Evolutionary conservation across 1,284 basidiomycete species (phyloP).

Genomic region (Caloboletus inedulis): DNA sequence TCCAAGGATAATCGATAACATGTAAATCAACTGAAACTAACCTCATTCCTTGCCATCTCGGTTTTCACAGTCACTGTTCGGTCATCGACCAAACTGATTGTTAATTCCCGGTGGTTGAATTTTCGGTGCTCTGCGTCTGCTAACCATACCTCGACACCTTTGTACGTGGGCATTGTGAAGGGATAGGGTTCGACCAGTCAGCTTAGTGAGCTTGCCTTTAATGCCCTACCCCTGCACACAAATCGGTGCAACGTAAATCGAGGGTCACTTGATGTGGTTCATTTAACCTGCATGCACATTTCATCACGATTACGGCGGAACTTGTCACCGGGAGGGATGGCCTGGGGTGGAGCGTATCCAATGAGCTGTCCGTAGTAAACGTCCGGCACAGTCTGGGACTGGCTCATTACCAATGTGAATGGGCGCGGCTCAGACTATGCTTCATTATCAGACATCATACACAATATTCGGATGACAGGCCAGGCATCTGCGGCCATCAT

Average conservation of each 20-base stretch:
- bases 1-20: background rate
- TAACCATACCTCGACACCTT: slow-evolving; percentile 17
- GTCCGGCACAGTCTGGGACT: background rate
- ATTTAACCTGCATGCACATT: background rate
- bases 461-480: background rate
- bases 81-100: slow-evolving; percentile 18
- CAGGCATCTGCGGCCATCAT: background rate
- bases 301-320: background rate
- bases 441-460: background rate
- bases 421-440: too few relatives aligned
- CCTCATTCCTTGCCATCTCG: slow-evolving; percentile 13
- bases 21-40: slow-evolving; percentile 3
- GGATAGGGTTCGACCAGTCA: background rate
- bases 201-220: background rate
- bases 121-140: slow-evolving; percentile 14
- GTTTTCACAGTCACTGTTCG: slow-evolving; percentile 7
- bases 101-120: background rate
- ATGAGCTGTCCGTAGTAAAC: background rate
- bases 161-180: slow-evolving; percentile 17
- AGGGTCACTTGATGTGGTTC: background rate
- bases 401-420: too few relatives aligned
- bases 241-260: background rate
- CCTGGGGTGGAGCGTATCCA: background rate
- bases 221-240: background rate
- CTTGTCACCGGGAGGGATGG: background rate